A percentile compares a stretch with the other conserved stretches of the same genome.
Conservation (phyloP, 2,329 filamentous ascomycete species). For the Arthrinium puccinioides region DNA sequence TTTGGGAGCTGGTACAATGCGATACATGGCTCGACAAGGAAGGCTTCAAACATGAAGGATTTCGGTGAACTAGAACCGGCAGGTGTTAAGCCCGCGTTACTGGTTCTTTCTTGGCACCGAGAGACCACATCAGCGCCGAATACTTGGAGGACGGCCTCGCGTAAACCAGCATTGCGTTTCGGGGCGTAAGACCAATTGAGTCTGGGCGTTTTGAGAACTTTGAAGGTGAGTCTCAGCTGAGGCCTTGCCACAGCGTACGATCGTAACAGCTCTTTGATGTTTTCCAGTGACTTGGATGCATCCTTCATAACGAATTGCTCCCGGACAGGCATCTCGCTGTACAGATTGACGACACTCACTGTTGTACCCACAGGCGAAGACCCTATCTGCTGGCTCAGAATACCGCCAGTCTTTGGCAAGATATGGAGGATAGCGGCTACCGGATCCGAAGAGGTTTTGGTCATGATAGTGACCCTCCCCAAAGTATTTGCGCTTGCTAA, state of each 20-base stretch:
- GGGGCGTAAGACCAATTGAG: conserved; percentile 58
- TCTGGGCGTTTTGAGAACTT: conserved; percentile 45
- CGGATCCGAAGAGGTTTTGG: conserved; percentile 52
- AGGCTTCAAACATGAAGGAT: conserved; percentile 46
- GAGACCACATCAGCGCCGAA: conserved; percentile 49
- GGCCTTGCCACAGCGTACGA: conserved; percentile 62
- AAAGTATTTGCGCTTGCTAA: conserved; percentile 58
- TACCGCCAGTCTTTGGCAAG: conserved; percentile 30
- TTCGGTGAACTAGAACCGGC: too few species aligned
- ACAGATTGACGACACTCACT: conserved; percentile 52
- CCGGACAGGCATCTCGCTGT: conserved; percentile 56
- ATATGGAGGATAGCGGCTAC: conserved; percentile 47
- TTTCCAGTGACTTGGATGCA: conserved; percentile 46
- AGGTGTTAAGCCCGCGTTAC: conserved; percentile 6
- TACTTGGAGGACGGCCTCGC: conserved; percentile 55
- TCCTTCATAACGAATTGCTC: conserved; percentile 50
- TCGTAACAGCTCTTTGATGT: conserved; percentile 53
- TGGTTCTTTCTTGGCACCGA: conserved; percentile 40
- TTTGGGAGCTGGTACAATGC: conserved; percentile 34
- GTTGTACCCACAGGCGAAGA: conserved; percentile 63
- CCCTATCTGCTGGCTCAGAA: conserved; percentile 25
- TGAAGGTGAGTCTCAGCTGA: conserved; percentile 52
- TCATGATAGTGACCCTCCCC: conserved; percentile 54
- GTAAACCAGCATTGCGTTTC: conserved; percentile 35
- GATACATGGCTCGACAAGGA: conserved; percentile 47